Evolutionary conservation across 208 protist genomes (phyloP).

Genomic region (Crithidia fasciculata): DNA sequence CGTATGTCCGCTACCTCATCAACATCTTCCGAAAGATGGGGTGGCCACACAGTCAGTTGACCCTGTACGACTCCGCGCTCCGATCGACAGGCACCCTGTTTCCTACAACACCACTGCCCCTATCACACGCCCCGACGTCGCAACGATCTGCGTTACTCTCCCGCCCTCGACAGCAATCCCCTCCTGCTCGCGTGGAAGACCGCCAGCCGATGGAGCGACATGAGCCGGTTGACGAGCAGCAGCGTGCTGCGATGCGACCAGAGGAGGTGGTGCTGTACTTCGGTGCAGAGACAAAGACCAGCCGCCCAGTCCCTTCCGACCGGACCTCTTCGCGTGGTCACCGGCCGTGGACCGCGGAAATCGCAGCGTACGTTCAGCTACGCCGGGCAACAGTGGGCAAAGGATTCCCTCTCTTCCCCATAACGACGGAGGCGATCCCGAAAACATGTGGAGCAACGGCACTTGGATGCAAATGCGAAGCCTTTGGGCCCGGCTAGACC

Average conservation of each 20-base stretch:
- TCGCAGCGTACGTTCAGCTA: constrained; percentile 1
- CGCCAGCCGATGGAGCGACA: constrained; percentile 25
- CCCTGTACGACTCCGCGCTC: constrained; percentile 9
- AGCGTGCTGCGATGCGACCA: neutral
- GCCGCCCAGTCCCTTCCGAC: constrained; percentile 6
- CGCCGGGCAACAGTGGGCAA: neutral
- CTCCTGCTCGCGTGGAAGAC: constrained; percentile 28
- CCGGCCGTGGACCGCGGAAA: neutral
- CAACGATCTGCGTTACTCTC: neutral
- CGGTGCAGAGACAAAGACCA: constrained; percentile 27
- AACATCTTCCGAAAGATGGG: constrained; percentile 16
- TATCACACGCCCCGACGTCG: neutral
- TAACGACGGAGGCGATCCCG: constrained; percentile 17
- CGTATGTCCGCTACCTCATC: constrained; percentile 16
- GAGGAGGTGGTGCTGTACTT: constrained; percentile 20
- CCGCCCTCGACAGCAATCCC: neutral
- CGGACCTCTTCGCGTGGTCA: constrained; percentile 12
- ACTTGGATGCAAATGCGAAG: constrained; percentile 17
- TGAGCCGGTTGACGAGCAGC: neutral
- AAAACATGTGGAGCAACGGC: constrained; percentile 4
- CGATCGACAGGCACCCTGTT: neutral
- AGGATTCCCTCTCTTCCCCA: constrained; percentile 4
- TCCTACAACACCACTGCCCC: constrained; percentile 2
- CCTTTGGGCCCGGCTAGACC: constrained; percentile 7
- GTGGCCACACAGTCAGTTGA: constrained; percentile 1